Evolutionary conservation across 2,329 filamentous ascomycete species (phyloP), one percentile per base, ranked within the genome.

Genomic region (Trichoderma brevicompactum): DNA sequence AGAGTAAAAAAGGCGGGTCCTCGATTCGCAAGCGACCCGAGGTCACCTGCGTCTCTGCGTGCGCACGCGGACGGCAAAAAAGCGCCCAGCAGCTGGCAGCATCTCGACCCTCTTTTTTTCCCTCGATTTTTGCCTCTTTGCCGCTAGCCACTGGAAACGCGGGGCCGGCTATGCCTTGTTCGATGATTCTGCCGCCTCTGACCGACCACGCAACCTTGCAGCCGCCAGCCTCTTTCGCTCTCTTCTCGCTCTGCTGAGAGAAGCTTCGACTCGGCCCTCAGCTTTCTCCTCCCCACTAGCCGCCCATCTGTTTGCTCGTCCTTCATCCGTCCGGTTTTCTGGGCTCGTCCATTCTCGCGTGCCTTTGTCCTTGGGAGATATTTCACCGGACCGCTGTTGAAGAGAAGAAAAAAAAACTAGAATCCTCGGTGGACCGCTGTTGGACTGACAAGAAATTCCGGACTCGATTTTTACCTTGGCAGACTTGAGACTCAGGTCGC

Each of bases 171-270:
- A 67, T 28, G 15, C 62, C 17, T 3, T 13, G 32, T 56, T 43
- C 46, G 55, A 54, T 32, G 15, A 54, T 74, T 74, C 69, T 74
- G 73, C 73, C 73, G 60, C 63, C n/a, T n/a, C 34, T 69, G 65
- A 54, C 73, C 73, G 73, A 69, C 72, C 69, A 40, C 48, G 38
- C 54, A 52, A 44, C 40, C 36, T 46, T 48, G 53, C 65, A 50
- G 46, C 53, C 52, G 40, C 62, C 46, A 73, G 68, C 71, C 70
- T 69, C 72, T 72, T 56, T 58, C 52, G 41, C 53, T 48, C 34
- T 38, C 36, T 52, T 54, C 8, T 58, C 52, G 12, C 48, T 63
- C 23, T 66, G 55, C 48, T 38, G 52, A 48, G 17, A 49, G 44
- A 36, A 64, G 61, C 61, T 64, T 49, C 38, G 38, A 28, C 48